Evolutionary conservation across 176 grass and related monocot species (phyloP).

Genomic region (Typha latifolia): DNA sequence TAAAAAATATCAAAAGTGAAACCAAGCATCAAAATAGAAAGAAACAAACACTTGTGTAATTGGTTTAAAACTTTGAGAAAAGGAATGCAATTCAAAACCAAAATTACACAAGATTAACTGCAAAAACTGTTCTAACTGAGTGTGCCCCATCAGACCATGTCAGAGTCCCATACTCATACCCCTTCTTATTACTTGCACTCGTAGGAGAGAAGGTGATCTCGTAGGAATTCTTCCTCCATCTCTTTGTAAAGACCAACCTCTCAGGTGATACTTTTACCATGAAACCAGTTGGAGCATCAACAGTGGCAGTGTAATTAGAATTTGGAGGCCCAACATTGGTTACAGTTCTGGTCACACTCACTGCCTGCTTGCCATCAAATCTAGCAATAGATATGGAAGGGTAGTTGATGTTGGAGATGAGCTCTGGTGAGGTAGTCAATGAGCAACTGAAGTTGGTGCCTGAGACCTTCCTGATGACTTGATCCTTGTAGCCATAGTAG

Average conservation of each 20-base stretch:
- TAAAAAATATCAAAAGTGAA: not conserved
- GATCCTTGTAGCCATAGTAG: slow-evolving; percentile 82
- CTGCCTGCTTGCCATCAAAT: slow-evolving; percentile 27
- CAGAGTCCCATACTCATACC: slow-evolving; percentile 49
- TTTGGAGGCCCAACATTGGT: slow-evolving; percentile 77
- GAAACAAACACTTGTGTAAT: not conserved
- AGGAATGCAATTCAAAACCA: not conserved
- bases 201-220: slow-evolving; percentile 48
- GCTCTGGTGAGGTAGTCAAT: slow-evolving; percentile 39
- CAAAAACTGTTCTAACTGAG: slow-evolving; percentile 65
- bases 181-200: slow-evolving; percentile 24
- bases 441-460: slow-evolving; percentile 50
- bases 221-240: slow-evolving; percentile 65
- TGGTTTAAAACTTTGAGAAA: not conserved
- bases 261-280: slow-evolving; percentile 53
- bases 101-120: slow-evolving; percentile 59
- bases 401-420: slow-evolving; percentile 75
- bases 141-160: slow-evolving; percentile 90
- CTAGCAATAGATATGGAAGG: slow-evolving; percentile 77
- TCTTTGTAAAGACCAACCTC: slow-evolving; percentile 43
- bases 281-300: slow-evolving; percentile 44
- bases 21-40: not conserved
- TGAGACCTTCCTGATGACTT: slow-evolving; percentile 50
- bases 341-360: slow-evolving; percentile 41
- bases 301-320: slow-evolving; percentile 39